Evolutionary conservation across 805 yeast species (phyloP).

Genomic region (Barnettozyma wickerhamii): DNA sequence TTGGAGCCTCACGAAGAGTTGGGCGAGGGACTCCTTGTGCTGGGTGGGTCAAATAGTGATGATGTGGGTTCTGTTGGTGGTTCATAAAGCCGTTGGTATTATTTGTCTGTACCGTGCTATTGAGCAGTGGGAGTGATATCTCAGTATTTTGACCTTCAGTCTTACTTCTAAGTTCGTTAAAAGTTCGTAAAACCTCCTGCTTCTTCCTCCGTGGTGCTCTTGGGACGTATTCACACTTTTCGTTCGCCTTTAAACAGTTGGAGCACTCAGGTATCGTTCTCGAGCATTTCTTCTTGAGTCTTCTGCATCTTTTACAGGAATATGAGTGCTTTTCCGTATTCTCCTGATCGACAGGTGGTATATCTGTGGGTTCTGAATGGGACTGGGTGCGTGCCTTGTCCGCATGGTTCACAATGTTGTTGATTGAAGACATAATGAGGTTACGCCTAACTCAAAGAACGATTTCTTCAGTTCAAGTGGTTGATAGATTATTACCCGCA

Average conservation of each 20-base stretch:
- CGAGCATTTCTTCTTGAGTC: slow-evolving; percentile 46
- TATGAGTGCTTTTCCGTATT: slow-evolving; percentile 22
- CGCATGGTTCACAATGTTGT: slow-evolving; percentile 4
- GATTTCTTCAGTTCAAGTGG: too few species aligned
- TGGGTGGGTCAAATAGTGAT: background rate
- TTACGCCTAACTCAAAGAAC: too few species aligned
- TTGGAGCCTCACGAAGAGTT: background rate
- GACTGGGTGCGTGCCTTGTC: too few species aligned
- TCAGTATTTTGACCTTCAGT: background rate
- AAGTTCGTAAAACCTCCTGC: slow-evolving; percentile 26
- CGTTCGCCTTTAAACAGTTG: slow-evolving; percentile 37
- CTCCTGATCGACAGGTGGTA: background rate
- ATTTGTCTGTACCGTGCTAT: background rate
- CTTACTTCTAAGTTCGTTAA: slow-evolving; percentile 17
- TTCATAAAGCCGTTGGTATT: background rate
- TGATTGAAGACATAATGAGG: background rate
- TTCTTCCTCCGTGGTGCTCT: slow-evolving; percentile 37
- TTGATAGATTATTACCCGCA: too few species aligned
- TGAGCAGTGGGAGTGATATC: too few species aligned
- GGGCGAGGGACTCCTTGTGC: background rate
- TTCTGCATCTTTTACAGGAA: slow-evolving; percentile 44
- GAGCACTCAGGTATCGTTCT: slow-evolving; percentile 39
- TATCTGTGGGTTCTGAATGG: too few species aligned
- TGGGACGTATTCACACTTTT: slow-evolving; percentile 39
- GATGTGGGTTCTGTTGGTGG: background rate